A percentile compares a stretch with the other conserved stretches of the same genome.
phyloP scores from a whole-genome alignment of 768 basidiomycete genomes.

The Mycena olivaceomarginata region DNA sequence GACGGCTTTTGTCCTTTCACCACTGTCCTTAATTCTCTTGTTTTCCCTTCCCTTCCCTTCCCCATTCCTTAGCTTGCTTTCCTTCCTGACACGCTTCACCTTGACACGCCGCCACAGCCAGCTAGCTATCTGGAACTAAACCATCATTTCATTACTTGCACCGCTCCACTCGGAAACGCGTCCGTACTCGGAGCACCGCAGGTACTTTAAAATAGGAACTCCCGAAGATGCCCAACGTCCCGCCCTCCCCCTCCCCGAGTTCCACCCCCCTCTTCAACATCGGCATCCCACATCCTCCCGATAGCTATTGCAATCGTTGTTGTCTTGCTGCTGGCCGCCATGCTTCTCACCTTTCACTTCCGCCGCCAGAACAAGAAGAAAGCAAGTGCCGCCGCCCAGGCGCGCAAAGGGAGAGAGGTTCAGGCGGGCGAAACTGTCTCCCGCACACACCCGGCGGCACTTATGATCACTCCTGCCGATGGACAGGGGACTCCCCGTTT shows the following conservation, averaged over 20 bases:
- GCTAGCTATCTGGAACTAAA: constrained; percentile 11
- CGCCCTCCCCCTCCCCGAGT: constrained; percentile 17
- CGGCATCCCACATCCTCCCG: constrained; percentile 46
- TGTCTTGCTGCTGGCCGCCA: constrained; percentile 53
- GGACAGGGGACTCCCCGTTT: constrained; percentile 60
- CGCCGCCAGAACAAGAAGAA: constrained; percentile 52
- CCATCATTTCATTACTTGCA: constrained; percentile 30
- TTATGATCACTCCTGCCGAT: constrained; percentile 60
- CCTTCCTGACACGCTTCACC: constrained; percentile 30
- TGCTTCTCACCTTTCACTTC: constrained; percentile 57
- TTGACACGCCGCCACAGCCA: not conserved
- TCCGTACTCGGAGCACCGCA: constrained; percentile 13
- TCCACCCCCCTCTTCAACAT: constrained; percentile 26
- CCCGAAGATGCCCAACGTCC: constrained; percentile 21
- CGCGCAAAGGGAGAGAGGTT: constrained; percentile 28
- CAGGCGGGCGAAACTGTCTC: constrained; percentile 51
- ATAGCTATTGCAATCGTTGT: constrained; percentile 56
- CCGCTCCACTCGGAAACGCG: constrained; percentile 37
- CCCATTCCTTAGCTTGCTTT: not conserved
- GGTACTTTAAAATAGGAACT: constrained; percentile 24
- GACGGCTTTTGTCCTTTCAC: constrained; percentile 26
- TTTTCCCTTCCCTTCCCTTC: not conserved
- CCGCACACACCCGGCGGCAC: constrained; percentile 58
- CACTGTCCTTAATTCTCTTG: constrained; percentile 6
- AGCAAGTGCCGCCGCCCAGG: constrained; percentile 2